Base-by-base conservation (phyloP, 352 stramenopile genomes). In the Pythium myriotylum region DNA sequence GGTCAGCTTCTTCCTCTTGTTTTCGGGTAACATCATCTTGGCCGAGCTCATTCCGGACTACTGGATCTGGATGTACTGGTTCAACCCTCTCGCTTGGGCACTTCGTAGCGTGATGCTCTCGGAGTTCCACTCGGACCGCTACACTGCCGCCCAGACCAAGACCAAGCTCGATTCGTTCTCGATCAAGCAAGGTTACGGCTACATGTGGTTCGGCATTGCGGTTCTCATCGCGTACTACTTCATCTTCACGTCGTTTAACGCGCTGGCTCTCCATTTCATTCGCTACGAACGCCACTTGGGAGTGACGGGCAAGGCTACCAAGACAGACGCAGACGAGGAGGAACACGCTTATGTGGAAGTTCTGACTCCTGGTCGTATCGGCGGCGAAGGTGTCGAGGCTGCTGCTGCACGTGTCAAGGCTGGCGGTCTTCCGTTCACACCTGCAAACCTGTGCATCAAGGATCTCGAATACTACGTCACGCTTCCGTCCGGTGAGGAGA, bases 41-140 rank as follows among this genome's bases (percentile, higher is more conserved):
- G 70, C 75, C 0, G 65, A 88, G 29, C 50, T 88, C 12, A 89
- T 91, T 48, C 79, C 79, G 43, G 40, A 82, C 32, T 91, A 89
- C 47, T 89, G 79, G 79, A 84, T 83, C 32, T 91, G 81, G 81
- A 84, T 91, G 77, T 87, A 89, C 65, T 91, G 77, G 80, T 83
- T 85, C 70, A 82, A 74, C 51, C 80, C 80, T 17, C n/a, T 88
- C 2, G 54, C 80, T 1, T 89, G 80, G 80, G 73, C 77, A 2
- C 60, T 89, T 10, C 77, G 75, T 2, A 68, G 46, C 26, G 63
- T 85, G 33, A 87, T 89, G 74, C 40, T 89, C 24, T 84, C 77
- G 0, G 80, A 89, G 59, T 89, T 89, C 54, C 68, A 70, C 59
- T 9, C 43, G 47, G 20, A 62, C 59, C 9, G n/a, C n/a, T n/a